Percentiles rank a stretch among this genome's conserved stretches.
Evolutionary conservation across 805 yeast genomes (phyloP).

Genomic region (Candida sphagnicola): DNA sequence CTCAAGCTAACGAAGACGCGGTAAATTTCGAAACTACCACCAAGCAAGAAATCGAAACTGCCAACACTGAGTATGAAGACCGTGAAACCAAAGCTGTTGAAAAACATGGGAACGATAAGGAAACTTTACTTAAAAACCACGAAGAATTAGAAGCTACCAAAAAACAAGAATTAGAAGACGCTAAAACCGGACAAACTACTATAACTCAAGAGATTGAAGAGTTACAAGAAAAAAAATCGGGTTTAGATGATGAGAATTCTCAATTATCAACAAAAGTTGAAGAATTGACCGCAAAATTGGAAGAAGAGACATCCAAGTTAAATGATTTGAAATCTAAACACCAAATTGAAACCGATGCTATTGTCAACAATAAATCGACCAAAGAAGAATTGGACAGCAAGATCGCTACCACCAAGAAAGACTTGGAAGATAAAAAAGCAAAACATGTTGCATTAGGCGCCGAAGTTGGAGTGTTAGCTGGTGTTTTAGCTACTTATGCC

Average conservation of each 20-base stretch:
- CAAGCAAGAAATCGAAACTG: constrained; percentile 41
- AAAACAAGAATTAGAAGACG: constrained; percentile 39
- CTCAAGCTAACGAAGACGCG: constrained; percentile 28
- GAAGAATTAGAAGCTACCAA: constrained; percentile 43
- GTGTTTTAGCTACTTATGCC: constrained; percentile 41
- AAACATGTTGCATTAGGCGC: constrained; percentile 32
- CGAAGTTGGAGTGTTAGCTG: constrained; percentile 42
- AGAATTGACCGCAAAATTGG: constrained; percentile 39
- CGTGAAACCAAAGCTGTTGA: constrained; percentile 46
- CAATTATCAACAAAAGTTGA: constrained; percentile 37
- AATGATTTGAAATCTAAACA: constrained; percentile 30
- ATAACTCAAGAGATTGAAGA: constrained; percentile 44
- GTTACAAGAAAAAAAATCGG: constrained; percentile 40
- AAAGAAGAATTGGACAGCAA: constrained; percentile 41
- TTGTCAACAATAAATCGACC: constrained; percentile 24
- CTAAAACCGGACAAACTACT: constrained; percentile 38
- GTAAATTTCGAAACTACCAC: constrained; percentile 39
- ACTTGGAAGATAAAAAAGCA: constrained; percentile 33
- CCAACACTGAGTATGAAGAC: constrained; percentile 39
- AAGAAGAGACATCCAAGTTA: constrained; percentile 32
- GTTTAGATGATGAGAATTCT: constrained; percentile 34
- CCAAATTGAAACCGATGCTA: constrained; percentile 23
- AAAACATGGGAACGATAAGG: constrained; percentile 43
- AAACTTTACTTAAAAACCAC: constrained; percentile 38
- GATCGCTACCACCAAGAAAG: constrained; percentile 32